Percentiles rank a stretch among this genome's conserved stretches.
These are phyloP conservation scores for Gossypium schwendimanii DNA, from an alignment of 441 rosid species.

Conservation along the genomic window DNA sequence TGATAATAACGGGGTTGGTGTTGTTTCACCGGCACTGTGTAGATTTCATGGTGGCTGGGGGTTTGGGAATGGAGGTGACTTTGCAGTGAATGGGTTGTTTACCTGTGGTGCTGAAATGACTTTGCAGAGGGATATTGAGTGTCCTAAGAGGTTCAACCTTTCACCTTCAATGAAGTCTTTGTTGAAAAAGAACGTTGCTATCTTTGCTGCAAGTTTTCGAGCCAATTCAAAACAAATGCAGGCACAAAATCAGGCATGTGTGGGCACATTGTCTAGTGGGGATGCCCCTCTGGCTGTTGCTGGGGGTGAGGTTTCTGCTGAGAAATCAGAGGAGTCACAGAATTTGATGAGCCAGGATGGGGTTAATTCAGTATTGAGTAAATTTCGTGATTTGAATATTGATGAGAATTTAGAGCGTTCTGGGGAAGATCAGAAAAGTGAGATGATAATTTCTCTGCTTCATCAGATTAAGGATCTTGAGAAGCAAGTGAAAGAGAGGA, in stretches of 20 bases:
- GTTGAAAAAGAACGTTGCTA: constrained; percentile 79
- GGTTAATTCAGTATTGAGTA: constrained; percentile 49
- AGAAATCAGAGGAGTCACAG: constrained; percentile 42
- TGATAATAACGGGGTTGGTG: constrained; percentile 37
- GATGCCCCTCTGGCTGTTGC: constrained; percentile 25
- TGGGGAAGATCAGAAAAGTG: constrained; percentile 67
- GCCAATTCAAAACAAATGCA: constrained; percentile 58
- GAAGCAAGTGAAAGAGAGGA: constrained; percentile 70
- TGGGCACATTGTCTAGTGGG: constrained; percentile 28
- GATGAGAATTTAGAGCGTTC: constrained; percentile 57
- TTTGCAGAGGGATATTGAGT: constrained; percentile 64
- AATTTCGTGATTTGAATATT: constrained; percentile 65
- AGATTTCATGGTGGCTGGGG: constrained; percentile 91
- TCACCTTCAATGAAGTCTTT: constrained; percentile 73
- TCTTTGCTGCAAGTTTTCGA: constrained; percentile 80
- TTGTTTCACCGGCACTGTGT: constrained; percentile 52
- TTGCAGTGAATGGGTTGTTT: constrained; percentile 44
- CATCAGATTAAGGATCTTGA: constrained; percentile 69
- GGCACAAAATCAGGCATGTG: constrained; percentile 35
- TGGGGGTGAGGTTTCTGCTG: constrained; percentile 26
- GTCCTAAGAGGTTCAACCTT: constrained; percentile 78
- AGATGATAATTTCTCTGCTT: constrained; percentile 50
- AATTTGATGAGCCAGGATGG: constrained; percentile 41
- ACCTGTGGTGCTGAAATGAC: constrained; percentile 37
- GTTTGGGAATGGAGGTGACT: constrained; percentile 56